Percentiles rank a stretch among this genome's conserved stretches.
phyloP scores from a whole-genome alignment of 2,329 filamentous ascomycete genomes.

The Arachnomyces sp. region DNA sequence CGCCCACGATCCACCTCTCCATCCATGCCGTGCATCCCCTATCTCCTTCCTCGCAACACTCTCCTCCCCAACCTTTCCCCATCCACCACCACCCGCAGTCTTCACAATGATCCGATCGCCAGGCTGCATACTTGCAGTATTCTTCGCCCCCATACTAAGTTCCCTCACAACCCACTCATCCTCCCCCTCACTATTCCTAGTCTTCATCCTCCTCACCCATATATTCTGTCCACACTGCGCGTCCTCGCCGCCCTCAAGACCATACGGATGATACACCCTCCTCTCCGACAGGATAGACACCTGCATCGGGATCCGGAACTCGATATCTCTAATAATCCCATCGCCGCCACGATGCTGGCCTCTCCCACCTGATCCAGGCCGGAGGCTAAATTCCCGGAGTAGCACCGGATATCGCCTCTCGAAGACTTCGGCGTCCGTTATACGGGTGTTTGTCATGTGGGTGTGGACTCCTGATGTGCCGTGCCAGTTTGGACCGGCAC shows the following conservation, averaged over 20 bases:
- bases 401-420: constrained; percentile 71
- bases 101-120: constrained; percentile 33
- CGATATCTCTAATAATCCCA: constrained; percentile 70
- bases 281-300: constrained; percentile 69
- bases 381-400: constrained; percentile 60
- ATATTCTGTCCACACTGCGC: constrained; percentile 71
- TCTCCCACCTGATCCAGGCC: constrained; percentile 54
- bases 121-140: constrained; percentile 24
- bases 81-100: constrained; percentile 33
- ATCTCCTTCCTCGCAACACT: constrained; percentile 36
- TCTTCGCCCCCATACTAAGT: constrained; percentile 25
- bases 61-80: constrained; percentile 44
- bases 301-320: constrained; percentile 70
- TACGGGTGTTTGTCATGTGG: constrained; percentile 81
- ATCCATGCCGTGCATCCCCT: constrained; percentile 53
- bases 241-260: constrained; percentile 70
- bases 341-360: constrained; percentile 67
- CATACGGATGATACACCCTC: constrained; percentile 67
- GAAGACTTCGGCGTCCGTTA: constrained; percentile 73
- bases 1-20: constrained; percentile 55
- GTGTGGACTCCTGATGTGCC: constrained; percentile 71
- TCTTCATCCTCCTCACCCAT: constrained; percentile 60
- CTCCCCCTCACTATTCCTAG: constrained; percentile 40
- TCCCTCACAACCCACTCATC: constrained; percentile 17
- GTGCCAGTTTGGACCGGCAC: constrained; percentile 65